Conservation (phyloP, 345 rosid species). For the Citrus cavaleriei region DNA sequence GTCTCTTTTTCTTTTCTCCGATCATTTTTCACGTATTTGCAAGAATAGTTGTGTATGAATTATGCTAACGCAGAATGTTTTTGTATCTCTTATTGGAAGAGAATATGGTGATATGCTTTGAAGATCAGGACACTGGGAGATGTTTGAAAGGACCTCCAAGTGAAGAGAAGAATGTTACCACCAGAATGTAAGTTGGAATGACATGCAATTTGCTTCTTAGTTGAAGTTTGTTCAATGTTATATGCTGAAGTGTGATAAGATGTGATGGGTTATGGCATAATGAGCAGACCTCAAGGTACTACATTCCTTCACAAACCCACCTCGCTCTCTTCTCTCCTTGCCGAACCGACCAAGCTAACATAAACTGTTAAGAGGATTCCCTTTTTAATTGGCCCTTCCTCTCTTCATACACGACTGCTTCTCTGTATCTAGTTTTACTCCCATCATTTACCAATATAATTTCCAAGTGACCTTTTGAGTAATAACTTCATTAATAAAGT, state of each 20-base stretch:
- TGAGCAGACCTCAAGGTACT: neutral
- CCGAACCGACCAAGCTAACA: neutral
- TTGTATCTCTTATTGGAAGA: slow-evolving; percentile 41
- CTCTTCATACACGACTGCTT: neutral
- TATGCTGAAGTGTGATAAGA: neutral
- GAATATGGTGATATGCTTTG: slow-evolving; percentile 93
- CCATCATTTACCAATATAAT: neutral
- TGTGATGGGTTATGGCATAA: neutral
- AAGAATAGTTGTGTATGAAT: slow-evolving; percentile 7
- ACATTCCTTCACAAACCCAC: neutral
- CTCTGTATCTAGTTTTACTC: neutral
- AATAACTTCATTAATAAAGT: neutral
- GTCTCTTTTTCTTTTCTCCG: neutral
- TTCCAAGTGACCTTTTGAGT: neutral
- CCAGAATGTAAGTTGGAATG: slow-evolving; percentile 51
- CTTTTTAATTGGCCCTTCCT: neutral
- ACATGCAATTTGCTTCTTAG: slow-evolving; percentile 9
- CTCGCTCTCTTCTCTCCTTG: neutral
- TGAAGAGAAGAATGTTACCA: slow-evolving; percentile 49
- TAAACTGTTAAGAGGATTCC: neutral
- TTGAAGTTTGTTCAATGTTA: slow-evolving; percentile 4
- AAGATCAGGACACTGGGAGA: slow-evolving; percentile 70
- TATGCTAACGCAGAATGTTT: slow-evolving; percentile 15
- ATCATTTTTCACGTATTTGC: neutral
- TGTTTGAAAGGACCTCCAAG: slow-evolving; percentile 69